phyloP scores from a whole-genome alignment of 2,329 filamentous ascomycete species.

The Fusarium redolens region DNA sequence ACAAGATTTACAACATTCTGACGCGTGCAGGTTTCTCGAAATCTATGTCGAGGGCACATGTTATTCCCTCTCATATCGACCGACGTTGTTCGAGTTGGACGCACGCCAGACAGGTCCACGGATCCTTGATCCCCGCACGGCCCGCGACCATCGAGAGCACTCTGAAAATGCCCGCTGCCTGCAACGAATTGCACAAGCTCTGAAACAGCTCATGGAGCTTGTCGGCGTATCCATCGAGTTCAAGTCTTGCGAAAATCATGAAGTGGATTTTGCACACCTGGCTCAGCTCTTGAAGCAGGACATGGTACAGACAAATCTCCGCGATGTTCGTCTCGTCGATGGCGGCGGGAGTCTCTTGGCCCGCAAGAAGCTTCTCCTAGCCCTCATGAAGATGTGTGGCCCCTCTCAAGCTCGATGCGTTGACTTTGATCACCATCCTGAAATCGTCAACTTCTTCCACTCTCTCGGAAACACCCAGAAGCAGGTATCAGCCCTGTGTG shows the following conservation, averaged over 20 bases:
- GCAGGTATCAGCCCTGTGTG: background rate
- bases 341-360: background rate
- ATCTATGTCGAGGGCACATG: background rate
- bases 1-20: background rate
- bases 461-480: background rate
- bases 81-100: too few species aligned
- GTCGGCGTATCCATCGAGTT: background rate
- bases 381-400: background rate
- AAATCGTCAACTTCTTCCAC: background rate
- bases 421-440: background rate
- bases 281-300: background rate
- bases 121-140: background rate
- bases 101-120: background rate
- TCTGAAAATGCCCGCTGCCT: background rate
- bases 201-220: background rate
- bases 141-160: background rate
- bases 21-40: background rate
- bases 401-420: background rate
- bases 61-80: too few species aligned
- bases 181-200: background rate
- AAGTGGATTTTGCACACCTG: background rate
- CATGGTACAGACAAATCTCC: background rate
- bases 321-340: background rate
- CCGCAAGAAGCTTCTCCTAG: background rate
- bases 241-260: accelerated